Evolutionary conservation across 164 flowering plant species (phyloP), one percentile per base, ranked within the genome.

Genomic region (Aristolochia fimbriata): DNA sequence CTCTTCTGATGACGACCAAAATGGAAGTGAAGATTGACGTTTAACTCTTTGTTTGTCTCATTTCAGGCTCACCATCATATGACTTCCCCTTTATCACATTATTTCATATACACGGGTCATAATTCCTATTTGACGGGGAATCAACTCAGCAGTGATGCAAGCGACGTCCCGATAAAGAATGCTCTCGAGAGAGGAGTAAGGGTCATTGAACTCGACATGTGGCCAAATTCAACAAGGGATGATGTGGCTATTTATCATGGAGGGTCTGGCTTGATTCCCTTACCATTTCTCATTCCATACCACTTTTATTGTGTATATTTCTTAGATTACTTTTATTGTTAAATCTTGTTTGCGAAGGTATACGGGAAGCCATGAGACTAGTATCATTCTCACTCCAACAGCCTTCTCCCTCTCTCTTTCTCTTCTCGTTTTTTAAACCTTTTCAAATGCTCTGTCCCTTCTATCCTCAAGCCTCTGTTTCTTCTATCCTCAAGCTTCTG

Each of bases 71-170:
- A 74, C 54, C 81, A 81, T 15, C 80, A 77, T 56, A 81, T 81
- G 86, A 68, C n/a, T 55, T 74, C 79, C 60, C 82, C 86, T 22
- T 50, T 81, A 56, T 74, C 86, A 24, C 80, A 80, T 62, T 80
- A 80, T 62, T 77, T 69, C 60, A 72, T 80, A 53, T 80, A 68
- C 51, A 80, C 84, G n/a, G 79, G 83, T 7, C 86, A 81, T 62
- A 81, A 81, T 68, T 77, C 86, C 22, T 81, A 81, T 63, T 66
- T 81, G 16, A 79, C 78, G 16, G 86, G 86, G 27, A 81, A 79
- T 58, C 86, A 81, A 59, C 67, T 81, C 33, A 81, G 71, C 50
- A 79, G 86, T 63, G 77, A 77, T 55, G 70, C 76, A 54, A 81
- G 86, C 24, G 81, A 72, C 45, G 63, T 63, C n/a, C 86, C 86